These are phyloP conservation scores for Talaromyces rugulosus DNA, from an alignment of 2,329 filamentous ascomycete species.

Conservation along the genomic window DNA sequence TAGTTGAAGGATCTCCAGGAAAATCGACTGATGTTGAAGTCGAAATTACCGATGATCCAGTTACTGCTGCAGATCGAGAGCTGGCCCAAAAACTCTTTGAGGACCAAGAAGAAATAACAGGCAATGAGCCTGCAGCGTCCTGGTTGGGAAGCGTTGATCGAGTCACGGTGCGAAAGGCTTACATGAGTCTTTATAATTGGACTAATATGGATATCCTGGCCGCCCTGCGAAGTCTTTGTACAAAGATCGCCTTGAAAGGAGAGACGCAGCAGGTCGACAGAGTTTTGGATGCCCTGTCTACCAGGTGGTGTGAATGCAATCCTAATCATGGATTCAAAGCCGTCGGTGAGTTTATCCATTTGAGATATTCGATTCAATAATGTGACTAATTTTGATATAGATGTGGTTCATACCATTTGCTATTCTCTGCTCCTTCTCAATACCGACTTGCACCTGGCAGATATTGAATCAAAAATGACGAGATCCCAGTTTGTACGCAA, in stretches of 20 bases:
- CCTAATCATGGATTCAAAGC: slow-evolving; percentile 89
- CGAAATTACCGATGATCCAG: slow-evolving; percentile 19
- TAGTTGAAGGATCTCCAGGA: slow-evolving; percentile 10
- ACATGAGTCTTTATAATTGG: slow-evolving; percentile 92
- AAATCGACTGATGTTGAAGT: slow-evolving; percentile 13
- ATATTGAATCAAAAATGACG: slow-evolving; percentile 97
- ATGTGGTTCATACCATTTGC: slow-evolving; percentile 94
- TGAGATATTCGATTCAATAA: slow-evolving; percentile 21
- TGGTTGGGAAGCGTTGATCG: slow-evolving; percentile 70
- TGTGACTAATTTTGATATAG: slow-evolving; percentile 38
- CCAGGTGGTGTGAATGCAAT: slow-evolving; percentile 91
- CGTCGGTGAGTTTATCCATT: slow-evolving; percentile 55
- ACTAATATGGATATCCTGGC: slow-evolving; percentile 72
- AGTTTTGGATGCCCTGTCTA: slow-evolving; percentile 83
- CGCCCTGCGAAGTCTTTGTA: slow-evolving; percentile 75
- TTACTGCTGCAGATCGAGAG: slow-evolving; percentile 64
- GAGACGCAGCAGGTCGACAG: slow-evolving; percentile 97
- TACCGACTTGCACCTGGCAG: slow-evolving; percentile 89
- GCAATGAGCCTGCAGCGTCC: slow-evolving; percentile 73
- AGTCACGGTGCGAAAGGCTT: slow-evolving; percentile 61
- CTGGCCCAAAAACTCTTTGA: slow-evolving; percentile 81
- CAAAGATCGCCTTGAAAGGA: slow-evolving; percentile 74
- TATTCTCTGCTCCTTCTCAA: slow-evolving; percentile 95
- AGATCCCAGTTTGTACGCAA: slow-evolving; percentile 93
- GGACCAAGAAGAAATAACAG: slow-evolving; percentile 71